phyloP scores from a whole-genome alignment of 2,329 filamentous ascomycete species.

The Curvularia spicifera region DNA sequence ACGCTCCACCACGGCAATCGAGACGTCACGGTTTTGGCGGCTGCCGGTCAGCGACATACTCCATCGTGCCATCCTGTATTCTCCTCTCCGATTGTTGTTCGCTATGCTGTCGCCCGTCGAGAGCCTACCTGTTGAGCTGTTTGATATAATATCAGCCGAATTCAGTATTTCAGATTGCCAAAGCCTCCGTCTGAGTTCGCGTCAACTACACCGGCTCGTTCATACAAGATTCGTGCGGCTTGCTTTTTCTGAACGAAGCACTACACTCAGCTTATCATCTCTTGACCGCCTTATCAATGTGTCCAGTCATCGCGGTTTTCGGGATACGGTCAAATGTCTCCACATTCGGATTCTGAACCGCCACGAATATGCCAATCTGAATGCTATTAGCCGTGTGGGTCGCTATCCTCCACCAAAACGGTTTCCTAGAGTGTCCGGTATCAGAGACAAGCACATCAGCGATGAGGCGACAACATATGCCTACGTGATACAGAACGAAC shows the following conservation, averaged over 20 bases:
- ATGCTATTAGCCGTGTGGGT: conserved; percentile 30
- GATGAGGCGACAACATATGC: conserved; percentile 32
- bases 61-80: neutral
- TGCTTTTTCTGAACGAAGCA: conserved; percentile 31
- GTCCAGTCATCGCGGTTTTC: conserved; percentile 25
- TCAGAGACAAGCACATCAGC: conserved; percentile 25
- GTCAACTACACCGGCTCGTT: conserved; percentile 29
- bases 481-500: conserved; percentile 24
- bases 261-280: conserved; percentile 35
- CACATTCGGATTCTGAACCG: conserved; percentile 36
- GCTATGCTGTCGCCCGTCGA: conserved; percentile 35
- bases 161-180: conserved; percentile 27
- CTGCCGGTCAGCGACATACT: neutral
- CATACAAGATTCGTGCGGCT: conserved; percentile 30
- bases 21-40: neutral
- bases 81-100: neutral
- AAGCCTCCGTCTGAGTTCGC: conserved; percentile 34
- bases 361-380: conserved; percentile 30
- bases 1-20: neutral
- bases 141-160: conserved; percentile 31
- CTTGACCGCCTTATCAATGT: conserved; percentile 30
- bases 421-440: conserved; percentile 27
- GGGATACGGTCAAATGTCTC: conserved; percentile 26
- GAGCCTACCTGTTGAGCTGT: conserved; percentile 39
- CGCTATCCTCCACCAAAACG: conserved; percentile 40